Evolutionary conservation across 345 rosid species (phyloP), one percentile per base, ranked within the genome.

Genomic region (Mangifera indica): DNA sequence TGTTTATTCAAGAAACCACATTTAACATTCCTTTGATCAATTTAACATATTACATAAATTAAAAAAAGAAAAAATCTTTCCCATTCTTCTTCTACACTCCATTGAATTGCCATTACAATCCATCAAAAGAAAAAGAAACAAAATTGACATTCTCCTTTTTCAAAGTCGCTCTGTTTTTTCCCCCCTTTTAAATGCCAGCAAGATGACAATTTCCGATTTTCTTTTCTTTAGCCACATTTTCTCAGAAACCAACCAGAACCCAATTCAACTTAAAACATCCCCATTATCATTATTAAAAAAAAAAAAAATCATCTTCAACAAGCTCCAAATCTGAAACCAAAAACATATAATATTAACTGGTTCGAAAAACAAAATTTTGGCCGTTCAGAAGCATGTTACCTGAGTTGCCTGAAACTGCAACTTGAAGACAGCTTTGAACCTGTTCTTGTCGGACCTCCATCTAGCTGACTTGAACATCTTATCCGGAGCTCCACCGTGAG

Each of bases 381-480:
- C 15, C 53, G 14, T 49, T 17, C 3, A 12, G 4, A 49, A 49
- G 14, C 53, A 34, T 24, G 42, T 25, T 63, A 91, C 98, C 91
- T 89, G 97, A 84, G 99, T 89, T 26, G 91, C 87, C 53, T 87
- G 92, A 76, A 95, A 91, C 89, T 86, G 93, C 72, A 95, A 80
- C 75, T 89, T 89, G 88, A 92, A 89, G 24, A 85, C 88, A 11
- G 82, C 88, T 81, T 87, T 92, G 86, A 91, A 80, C 86, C 77
- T 88, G 83, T 84, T 85, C 93, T 84, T 91, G 65, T 95, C 96
- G 60, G 76, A 83, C 78, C 97, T 78, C 97, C 98, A 87, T 83
- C 88, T 83, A 73, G 83, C 86, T 63, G 98, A 78, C 82, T 79
- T 82, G 86, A 95, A 95, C 99, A 95, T 88, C 74, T 77, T 78